Conservation (phyloP, 2,329 filamentous ascomycete species). For the Calonectria hawksworthii region DNA sequence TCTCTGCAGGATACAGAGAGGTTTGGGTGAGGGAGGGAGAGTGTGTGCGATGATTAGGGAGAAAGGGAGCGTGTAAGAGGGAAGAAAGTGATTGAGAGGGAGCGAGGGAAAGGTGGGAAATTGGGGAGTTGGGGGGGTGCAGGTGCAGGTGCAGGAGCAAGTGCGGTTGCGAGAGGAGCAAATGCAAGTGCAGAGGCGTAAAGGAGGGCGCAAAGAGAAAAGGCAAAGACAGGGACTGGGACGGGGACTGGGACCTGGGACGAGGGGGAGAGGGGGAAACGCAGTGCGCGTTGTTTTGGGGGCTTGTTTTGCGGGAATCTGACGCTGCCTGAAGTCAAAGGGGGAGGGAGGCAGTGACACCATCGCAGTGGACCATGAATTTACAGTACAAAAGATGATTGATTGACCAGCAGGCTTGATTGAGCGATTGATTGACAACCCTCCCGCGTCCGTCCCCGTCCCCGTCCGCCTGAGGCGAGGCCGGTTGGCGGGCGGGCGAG, state of each 20-base stretch:
- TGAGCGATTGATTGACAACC: conserved; percentile 42
- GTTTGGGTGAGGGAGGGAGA: conserved; percentile 40
- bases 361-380: conserved; percentile 29
- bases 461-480: conserved; percentile 43
- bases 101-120: conserved; percentile 46
- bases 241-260: background rate
- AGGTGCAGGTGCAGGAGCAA: conserved; percentile 33
- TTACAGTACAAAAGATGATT: conserved; percentile 37
- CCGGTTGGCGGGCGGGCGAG: conserved; percentile 24
- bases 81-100: conserved; percentile 40
- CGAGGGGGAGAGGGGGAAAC: conserved; percentile 31
- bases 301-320: conserved; percentile 47
- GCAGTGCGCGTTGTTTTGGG: conserved; percentile 35
- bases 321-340: conserved; percentile 46
- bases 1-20: conserved; percentile 38
- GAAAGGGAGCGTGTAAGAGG: conserved; percentile 46
- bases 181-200: conserved; percentile 28
- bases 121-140: conserved; percentile 33
- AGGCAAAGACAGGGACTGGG: conserved; percentile 12
- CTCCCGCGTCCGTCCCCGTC: conserved; percentile 27
- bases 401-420: conserved; percentile 39
- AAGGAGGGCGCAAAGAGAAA: conserved; percentile 3
- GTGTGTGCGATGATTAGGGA: conserved; percentile 43
- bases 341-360: conserved; percentile 39
- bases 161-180: conserved; percentile 40